These are phyloP conservation scores for Kluyveromyces marxianus DNA, from an alignment of 1,139 yeast species.

Conservation along the genomic window DNA sequence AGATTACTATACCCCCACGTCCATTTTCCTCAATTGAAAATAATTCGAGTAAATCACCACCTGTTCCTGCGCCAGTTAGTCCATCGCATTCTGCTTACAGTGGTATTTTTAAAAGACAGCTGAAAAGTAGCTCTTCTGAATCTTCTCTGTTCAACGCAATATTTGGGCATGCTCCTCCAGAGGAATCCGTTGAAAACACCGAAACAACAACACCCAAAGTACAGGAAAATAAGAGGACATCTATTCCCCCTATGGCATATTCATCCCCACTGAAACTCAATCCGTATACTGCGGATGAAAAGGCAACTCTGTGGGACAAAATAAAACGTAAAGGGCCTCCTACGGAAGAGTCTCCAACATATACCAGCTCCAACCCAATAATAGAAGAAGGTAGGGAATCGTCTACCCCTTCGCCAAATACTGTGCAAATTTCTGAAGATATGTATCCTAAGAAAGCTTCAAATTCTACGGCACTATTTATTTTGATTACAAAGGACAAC, in stretches of 20 bases:
- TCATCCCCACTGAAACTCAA: conserved; percentile 13
- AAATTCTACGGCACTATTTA: conserved; percentile 25
- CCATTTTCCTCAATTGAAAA: conserved; percentile 51
- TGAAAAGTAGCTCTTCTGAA: conserved; percentile 51
- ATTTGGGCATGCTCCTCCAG: conserved; percentile 17
- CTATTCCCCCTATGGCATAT: background rate
- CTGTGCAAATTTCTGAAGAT: conserved; percentile 23
- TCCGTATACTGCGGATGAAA: conserved; percentile 18
- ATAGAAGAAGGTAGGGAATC: background rate
- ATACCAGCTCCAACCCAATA: conserved; percentile 7
- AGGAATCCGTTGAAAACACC: background rate
- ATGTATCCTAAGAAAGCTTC: conserved; percentile 31
- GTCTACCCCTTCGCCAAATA: background rate
- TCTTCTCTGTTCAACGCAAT: conserved; percentile 36
- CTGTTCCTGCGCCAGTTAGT: conserved; percentile 31
- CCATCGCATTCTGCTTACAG: conserved; percentile 18
- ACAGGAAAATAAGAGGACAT: background rate
- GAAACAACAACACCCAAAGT: background rate
- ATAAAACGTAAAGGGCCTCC: conserved; percentile 18
- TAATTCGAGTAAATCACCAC: conserved; percentile 34
- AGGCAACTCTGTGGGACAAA: conserved; percentile 25
- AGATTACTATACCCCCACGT: conserved; percentile 34
- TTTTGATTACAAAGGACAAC: conserved; percentile 59
- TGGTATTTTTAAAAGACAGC: conserved; percentile 52
- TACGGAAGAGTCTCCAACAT: conserved; percentile 5